Evolutionary conservation across 2,329 filamentous ascomycete genomes (phyloP).

Genomic region (Tolypocladium album): DNA sequence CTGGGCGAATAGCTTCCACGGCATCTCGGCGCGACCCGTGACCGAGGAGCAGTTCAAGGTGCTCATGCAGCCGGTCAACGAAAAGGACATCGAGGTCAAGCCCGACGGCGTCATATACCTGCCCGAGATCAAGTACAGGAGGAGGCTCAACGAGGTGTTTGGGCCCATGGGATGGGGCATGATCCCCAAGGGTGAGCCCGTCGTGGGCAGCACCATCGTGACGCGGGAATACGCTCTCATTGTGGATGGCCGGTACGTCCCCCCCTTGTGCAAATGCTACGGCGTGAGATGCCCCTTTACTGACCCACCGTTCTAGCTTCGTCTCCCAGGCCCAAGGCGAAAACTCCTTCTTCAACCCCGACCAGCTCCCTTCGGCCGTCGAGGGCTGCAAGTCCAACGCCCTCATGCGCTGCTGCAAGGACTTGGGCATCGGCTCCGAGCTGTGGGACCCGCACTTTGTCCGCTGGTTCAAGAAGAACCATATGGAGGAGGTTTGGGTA

Average conservation of each 20-base stretch:
- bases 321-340: conserved; percentile 90
- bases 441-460: conserved; percentile 95
- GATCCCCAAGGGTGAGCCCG: conserved; percentile 75
- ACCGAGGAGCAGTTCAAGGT: conserved; percentile 56
- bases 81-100: conserved; percentile 87
- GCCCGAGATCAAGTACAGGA: conserved; percentile 94
- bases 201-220: conserved; percentile 68
- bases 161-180: conserved; percentile 94
- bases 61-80: conserved; percentile 55
- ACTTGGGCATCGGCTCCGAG: conserved; percentile 87
- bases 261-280: not conserved
- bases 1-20: conserved; percentile 79
- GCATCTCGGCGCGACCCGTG: conserved; percentile 63
- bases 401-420: conserved; percentile 96
- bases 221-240: conserved; percentile 92
- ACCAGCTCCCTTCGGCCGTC: conserved; percentile 85
- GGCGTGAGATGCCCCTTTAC: not conserved
- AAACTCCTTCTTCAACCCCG: conserved; percentile 83
- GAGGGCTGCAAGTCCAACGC: conserved; percentile 98
- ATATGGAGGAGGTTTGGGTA: conserved; percentile 75
- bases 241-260: conserved; percentile 67
- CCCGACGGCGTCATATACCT: conserved; percentile 94
- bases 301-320: conserved; percentile 46
- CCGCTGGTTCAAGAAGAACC: conserved; percentile 63
- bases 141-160: conserved; percentile 83